These are phyloP conservation scores for Penicillium ucsense DNA, from an alignment of 495 filamentous ascomycete species.

Conservation along the genomic window DNA sequence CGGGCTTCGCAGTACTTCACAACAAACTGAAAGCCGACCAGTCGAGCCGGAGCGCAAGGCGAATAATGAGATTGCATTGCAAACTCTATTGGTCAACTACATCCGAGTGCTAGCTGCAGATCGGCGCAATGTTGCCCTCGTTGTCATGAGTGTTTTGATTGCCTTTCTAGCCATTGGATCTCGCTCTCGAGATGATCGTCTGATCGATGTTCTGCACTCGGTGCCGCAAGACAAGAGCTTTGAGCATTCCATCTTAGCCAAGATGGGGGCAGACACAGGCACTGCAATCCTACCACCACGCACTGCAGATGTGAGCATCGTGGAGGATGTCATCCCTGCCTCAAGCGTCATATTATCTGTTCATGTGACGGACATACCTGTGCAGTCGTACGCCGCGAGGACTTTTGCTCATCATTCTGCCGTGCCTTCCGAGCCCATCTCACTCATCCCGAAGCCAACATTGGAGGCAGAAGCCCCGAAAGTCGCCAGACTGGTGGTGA, in stretches of 20 bases:
- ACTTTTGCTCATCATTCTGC: neutral
- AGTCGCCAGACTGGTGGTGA: neutral
- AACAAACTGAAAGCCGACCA: neutral
- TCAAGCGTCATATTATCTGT: neutral
- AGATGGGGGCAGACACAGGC: neutral
- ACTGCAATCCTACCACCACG: neutral
- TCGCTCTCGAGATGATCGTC: slow-evolving; percentile 4
- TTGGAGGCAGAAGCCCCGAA: neutral
- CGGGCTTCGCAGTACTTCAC: neutral
- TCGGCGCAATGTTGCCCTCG: slow-evolving; percentile 59
- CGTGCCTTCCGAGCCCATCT: neutral
- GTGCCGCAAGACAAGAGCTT: slow-evolving; percentile 10
- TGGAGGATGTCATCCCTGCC: neutral
- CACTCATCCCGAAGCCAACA: neutral
- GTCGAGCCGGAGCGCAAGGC: neutral
- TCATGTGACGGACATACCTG: neutral
- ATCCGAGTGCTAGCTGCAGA: slow-evolving; percentile 58
- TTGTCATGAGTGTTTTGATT: slow-evolving; percentile 49
- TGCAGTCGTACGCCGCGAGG: neutral
- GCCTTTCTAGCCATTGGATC: slow-evolving; percentile 39
- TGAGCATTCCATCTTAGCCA: neutral
- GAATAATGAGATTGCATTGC: slow-evolving; percentile 34
- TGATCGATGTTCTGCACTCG: slow-evolving; percentile 5
- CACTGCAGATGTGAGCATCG: neutral
- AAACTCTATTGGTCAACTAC: slow-evolving; percentile 58